Evolutionary conservation across 495 filamentous ascomycete genomes (phyloP), one percentile per base, ranked within the genome.

Genomic region (Hypoxylon perforatum): DNA sequence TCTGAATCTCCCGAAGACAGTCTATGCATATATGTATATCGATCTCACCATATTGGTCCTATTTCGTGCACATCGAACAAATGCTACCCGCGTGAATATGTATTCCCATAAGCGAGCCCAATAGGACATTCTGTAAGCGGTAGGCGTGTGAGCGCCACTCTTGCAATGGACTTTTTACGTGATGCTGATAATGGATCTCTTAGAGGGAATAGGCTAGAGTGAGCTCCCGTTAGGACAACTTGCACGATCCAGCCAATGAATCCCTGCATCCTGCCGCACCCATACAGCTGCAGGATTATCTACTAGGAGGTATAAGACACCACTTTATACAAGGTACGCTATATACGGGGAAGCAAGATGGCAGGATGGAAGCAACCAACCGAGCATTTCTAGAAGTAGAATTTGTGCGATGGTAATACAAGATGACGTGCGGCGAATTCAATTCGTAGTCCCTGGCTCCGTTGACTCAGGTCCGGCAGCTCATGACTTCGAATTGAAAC

Each of bases 201-300:
- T 44, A 19, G 17, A 21, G 4, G 1, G 15, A 44, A 15, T 42
- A 42, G 39, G 35, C 14, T 44, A 11, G 51, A 5, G 45, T 5
- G 23, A 56, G 22, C 14, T 54, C 25, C n/a, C n/a, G n/a, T n/a
- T n/a, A 35, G 50, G 51, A 46, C 57, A 57, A 19, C 23, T 50
- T 53, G 57, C 63, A 67, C 46, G 44, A 63, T 22, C 57, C 57
- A 19, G 51, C 64, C 64, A 61, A 67, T 61, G 19, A 63, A 50
- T 48, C 54, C 41, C 38, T 23, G 46, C 42, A n/a, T 44, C 22
- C 56, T 50, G 42, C 25, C 33, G 53, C 58, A 62, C 33, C 48
- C 39, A 11, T 35, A 57, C 39, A 39, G 28, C 15, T 30, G 55
- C 46, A 58, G 57, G 64, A 61, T 61, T 41, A 19, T 49, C 42